Evolutionary conservation across 176 grass and related monocot species (phyloP), one percentile per base, ranked within the genome.

Genomic region (Canna indica): DNA sequence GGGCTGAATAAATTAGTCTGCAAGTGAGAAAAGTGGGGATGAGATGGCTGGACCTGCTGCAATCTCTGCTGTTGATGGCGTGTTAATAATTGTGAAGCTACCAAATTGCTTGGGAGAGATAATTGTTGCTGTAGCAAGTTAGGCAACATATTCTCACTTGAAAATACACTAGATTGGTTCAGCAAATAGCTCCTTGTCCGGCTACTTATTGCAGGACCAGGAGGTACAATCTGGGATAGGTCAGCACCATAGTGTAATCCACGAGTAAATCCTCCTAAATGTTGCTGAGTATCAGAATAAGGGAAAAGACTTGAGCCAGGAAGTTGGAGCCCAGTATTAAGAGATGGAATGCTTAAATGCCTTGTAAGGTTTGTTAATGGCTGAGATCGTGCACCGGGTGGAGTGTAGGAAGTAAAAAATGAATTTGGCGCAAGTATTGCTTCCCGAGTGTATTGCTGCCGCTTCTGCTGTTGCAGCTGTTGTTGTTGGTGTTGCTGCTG

Each of bases 341-440:
- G 75, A 74, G 90, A 88, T 47, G 95, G 95, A 67, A 99, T 90
- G 70, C 95, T 99, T 29, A 87, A 85, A 87, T 99, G 95, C 26
- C 95, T 90, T 71, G 95, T 99, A 58, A 99, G 95, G 47, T 83
- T 78, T 76, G 70, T 74, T 47, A 75, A 64, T 66, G 80, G 53
- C 61, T 83, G 81, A 36, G 82, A 83, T 78, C 67, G 63, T 62
- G 80, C 82, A 61, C 77, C 61, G 70, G 70, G 76, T 44, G 67
- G 59, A 76, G 86, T 80, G 68, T 94, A 93, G 10, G 86, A 93
- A 64, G 86, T 90, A 47, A 78, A 87, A 59, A 82, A 63, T 42
- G 82, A 86, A 41, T 90, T 86, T 20, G 90, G 87, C 76, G 69
- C 60, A 72, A 79, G 52, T 27, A 84, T 81, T 59, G 95, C 84